Evolutionary conservation across 2,329 filamentous ascomycete species (phyloP).

Genomic region (Nemania sp.): DNA sequence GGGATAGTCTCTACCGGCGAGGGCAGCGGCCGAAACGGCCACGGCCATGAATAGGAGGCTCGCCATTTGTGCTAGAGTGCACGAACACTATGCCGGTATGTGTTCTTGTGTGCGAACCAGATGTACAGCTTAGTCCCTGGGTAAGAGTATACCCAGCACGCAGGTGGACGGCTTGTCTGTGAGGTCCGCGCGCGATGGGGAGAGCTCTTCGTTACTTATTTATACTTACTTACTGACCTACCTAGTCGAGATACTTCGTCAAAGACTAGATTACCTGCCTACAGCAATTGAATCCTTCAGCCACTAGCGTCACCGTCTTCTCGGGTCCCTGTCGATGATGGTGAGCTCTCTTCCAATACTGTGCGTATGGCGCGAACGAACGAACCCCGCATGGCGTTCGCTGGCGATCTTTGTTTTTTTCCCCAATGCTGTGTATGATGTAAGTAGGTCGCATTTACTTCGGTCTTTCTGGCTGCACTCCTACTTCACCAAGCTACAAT

Average conservation of each 20-base stretch:
- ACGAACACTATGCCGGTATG: constrained; percentile 5
- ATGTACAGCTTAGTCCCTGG: background rate
- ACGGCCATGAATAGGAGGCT: constrained; percentile 35
- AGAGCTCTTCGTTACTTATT: constrained; percentile 10
- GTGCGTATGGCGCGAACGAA: too few relatives aligned
- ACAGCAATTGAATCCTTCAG: constrained; percentile 8
- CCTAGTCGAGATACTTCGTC: background rate
- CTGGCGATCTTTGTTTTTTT: background rate
- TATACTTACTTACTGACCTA: background rate
- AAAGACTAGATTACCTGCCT: background rate
- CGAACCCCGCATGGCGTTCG: constrained; percentile 11
- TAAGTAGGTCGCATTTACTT: background rate
- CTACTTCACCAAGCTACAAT: background rate
- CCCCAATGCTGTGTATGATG: constrained; percentile 2
- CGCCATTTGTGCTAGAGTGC: constrained; percentile 29
- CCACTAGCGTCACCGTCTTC: background rate
- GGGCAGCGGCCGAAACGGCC: constrained; percentile 33
- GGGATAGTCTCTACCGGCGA: constrained; percentile 31
- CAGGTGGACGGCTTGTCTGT: background rate
- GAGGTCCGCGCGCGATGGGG: background rate
- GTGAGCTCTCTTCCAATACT: too few relatives aligned
- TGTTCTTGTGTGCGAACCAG: background rate
- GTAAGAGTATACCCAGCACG: background rate
- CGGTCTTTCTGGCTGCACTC: background rate
- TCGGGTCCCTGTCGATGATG: background rate